Base-by-base conservation (phyloP, 2,329 filamentous ascomycete genomes). In the Penicillium oxalicum region DNA sequence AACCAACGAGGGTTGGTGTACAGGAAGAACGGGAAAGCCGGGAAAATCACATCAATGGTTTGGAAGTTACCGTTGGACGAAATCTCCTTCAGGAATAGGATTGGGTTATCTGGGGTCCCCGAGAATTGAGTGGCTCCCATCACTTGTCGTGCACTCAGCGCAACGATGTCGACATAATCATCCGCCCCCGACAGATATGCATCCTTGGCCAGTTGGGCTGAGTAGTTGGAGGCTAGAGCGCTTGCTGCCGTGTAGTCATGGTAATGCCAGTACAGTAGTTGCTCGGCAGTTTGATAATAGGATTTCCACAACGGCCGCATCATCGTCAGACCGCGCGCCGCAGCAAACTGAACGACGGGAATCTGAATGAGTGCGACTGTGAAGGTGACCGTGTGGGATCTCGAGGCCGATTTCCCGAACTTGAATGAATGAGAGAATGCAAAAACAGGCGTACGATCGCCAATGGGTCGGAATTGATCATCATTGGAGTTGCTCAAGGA, bases 1-100 rank as follows among this genome's bases (percentile, higher is more conserved):
- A 91, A 73, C 87, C 87, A 91, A 50, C 81, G 76, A 2, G 88
- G 88, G 58, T 91, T 90, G 13, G 87, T 90, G 63, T 91, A 93
- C 18, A 91, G 67, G 73, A 91, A 91, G 75, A 91, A 93, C 0
- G 88, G 87, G 68, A 89, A 91, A 0, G 87, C 79, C 0, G 88
- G 88, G 72, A 90, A 93, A 59, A 94, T 91, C 48, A 94, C 87
- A 70, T 91, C 87, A 9, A 93, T 86, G 0, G 88, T 93, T 64
- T 93, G 88, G 66, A 84, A 84, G 61, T 94, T 91, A 4, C 88
- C 88, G 59, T 91, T 87, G 2, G 86, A 90, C 1, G 86, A 89
- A 48, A 93, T 91, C 65, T 93, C 88, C 64, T 93, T 93, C 51
- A 91, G 71, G 69, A 93, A 93, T 24, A 93, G 67, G 37, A 91